These are phyloP conservation scores for Coemansia sp. DNA, from an alignment of 192 early-diverging fungal species.

Conservation along the genomic window DNA sequence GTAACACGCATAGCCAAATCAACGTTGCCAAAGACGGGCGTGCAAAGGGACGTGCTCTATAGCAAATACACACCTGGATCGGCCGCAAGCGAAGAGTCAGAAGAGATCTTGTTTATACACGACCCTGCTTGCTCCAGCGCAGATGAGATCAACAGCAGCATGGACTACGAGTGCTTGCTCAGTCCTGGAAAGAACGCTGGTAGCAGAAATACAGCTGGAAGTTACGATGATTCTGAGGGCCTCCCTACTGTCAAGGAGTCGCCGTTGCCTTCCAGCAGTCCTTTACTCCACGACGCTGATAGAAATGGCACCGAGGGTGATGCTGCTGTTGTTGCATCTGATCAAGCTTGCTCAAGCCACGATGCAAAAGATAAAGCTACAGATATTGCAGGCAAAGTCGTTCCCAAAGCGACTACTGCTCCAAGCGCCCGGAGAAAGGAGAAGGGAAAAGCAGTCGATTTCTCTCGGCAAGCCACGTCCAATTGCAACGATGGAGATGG, in stretches of 20 bases:
- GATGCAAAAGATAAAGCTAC: background rate
- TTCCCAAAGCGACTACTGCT: background rate
- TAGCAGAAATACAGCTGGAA: background rate
- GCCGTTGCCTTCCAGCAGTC: background rate
- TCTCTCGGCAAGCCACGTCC: background rate
- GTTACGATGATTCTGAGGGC: background rate
- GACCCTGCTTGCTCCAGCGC: constrained; percentile 6
- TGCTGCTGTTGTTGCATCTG: no score
- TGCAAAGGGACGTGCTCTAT: background rate
- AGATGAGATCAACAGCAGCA: background rate
- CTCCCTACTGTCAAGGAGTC: background rate
- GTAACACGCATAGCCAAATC: background rate
- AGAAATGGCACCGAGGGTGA: background rate
- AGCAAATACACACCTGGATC: background rate
- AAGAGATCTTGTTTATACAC: constrained; percentile 1
- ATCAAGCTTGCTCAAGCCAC: background rate
- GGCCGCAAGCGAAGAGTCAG: background rate
- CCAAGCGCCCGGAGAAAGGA: constrained; percentile 13
- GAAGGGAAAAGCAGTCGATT: constrained; percentile 39
- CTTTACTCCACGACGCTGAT: background rate
- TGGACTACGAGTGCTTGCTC: constrained; percentile 42
- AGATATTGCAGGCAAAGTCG: background rate
- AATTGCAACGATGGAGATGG: background rate
- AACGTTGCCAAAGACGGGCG: background rate
- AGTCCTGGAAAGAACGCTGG: constrained; percentile 14